Evolutionary conservation across 2,329 filamentous ascomycete species (phyloP).

Genomic region (Diaporthe capsici): DNA sequence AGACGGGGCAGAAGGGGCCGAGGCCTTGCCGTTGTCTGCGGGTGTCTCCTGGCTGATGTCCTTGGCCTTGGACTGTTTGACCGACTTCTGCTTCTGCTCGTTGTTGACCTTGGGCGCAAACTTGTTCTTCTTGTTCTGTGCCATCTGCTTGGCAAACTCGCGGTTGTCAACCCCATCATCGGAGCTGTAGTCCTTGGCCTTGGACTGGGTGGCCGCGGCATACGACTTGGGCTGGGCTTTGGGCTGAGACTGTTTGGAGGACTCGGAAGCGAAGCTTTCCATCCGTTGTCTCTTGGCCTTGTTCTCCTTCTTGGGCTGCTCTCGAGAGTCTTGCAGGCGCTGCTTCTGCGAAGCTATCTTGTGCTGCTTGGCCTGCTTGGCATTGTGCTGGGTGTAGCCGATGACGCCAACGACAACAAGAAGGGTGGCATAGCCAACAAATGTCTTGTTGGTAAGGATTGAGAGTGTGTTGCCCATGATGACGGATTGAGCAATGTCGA

Average conservation of each 20-base stretch:
- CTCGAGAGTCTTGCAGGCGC: constrained; percentile 49
- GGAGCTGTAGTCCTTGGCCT: constrained; percentile 57
- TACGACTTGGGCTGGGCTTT: constrained; percentile 52
- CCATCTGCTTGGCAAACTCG: constrained; percentile 83
- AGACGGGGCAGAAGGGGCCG: constrained; percentile 74
- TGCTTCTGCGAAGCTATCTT: constrained; percentile 47
- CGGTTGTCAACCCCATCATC: constrained; percentile 77
- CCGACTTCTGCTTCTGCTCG: constrained; percentile 77
- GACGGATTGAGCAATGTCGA: constrained; percentile 14
- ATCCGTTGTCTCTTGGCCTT: constrained; percentile 58
- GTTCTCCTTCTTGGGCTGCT: constrained; percentile 54
- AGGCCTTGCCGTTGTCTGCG: constrained; percentile 62
- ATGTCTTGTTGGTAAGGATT: constrained; percentile 44
- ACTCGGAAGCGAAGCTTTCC: constrained; percentile 55
- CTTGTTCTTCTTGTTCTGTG: constrained; percentile 77
- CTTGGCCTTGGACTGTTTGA: constrained; percentile 77
- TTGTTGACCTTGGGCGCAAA: constrained; percentile 66
- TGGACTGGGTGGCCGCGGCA: constrained; percentile 49
- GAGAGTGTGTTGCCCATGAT: constrained; percentile 54
- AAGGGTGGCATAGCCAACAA: constrained; percentile 52
- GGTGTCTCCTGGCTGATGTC: constrained; percentile 58
- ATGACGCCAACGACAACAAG: constrained; percentile 46
- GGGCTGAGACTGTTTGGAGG: constrained; percentile 50
- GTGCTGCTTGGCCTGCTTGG: constrained; percentile 46
- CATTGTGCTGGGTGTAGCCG: constrained; percentile 43